Evolutionary conservation across 2,329 filamentous ascomycete species (phyloP).

Genomic region (Zasmidium angulare): DNA sequence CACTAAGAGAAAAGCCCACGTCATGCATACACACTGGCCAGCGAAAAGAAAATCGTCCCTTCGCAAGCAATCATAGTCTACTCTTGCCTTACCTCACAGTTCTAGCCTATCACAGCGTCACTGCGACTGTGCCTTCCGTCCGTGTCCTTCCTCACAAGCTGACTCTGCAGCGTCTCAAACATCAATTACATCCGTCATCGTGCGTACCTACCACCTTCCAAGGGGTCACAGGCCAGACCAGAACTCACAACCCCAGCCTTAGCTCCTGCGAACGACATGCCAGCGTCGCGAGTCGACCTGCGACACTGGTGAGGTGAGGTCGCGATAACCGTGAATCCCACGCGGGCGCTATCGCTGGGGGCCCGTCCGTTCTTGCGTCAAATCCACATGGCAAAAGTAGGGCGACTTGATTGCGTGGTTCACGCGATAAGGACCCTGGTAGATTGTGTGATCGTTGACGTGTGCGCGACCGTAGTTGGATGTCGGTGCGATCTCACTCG

Average conservation of each 20-base stretch:
- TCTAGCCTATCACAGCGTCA: neutral
- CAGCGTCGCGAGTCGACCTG: neutral
- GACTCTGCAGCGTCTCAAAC: neutral
- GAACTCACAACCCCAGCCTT: neutral
- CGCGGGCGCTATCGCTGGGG: neutral
- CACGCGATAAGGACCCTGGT: too few relatives aligned
- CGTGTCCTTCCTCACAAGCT: too few relatives aligned
- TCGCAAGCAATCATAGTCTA: neutral
- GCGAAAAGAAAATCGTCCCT: neutral
- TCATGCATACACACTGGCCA: too few relatives aligned
- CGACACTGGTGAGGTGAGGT: neutral
- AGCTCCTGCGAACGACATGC: neutral
- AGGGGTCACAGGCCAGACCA: too few relatives aligned
- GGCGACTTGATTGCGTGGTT: too few relatives aligned
- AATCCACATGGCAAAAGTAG: too few relatives aligned
- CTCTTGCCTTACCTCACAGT: neutral
- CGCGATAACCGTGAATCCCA: neutral
- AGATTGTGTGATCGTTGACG: too few relatives aligned
- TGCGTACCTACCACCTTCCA: neutral
- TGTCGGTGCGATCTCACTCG: too few relatives aligned
- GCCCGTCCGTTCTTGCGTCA: neutral
- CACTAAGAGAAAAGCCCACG: too few relatives aligned
- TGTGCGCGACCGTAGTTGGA: too few relatives aligned
- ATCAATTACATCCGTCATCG: neutral
- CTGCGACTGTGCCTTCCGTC: neutral